Conservation (phyloP, 352 stramenopile species). For the Phytophthora megakarya region DNA sequence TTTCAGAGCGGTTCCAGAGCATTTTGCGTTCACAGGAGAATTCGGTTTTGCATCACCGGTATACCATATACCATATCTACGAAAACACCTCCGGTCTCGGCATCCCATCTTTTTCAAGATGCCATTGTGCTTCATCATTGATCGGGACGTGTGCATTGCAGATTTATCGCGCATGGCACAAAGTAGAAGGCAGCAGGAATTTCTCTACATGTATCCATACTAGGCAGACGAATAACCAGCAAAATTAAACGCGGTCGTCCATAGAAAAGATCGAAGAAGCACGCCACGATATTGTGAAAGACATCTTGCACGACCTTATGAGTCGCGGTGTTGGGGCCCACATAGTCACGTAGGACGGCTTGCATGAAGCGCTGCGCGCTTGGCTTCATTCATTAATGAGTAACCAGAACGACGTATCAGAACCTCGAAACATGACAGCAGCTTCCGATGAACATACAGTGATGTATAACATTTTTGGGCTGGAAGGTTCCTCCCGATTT, state of each 20-base stretch:
- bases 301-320: conserved; percentile 12
- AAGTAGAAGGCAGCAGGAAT: conserved; percentile 1
- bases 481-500: conserved; percentile 6
- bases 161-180: not conserved
- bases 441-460: not conserved
- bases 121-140: not conserved
- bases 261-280: conserved; percentile 15
- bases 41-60: conserved; percentile 9
- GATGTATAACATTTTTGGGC: conserved; percentile 1
- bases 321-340: conserved; percentile 1
- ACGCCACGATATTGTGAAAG: not conserved
- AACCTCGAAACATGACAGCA: not conserved
- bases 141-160: not conserved
- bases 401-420: not conserved
- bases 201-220: conserved; percentile 6
- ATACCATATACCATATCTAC: conserved; percentile 3
- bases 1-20: conserved; percentile 1
- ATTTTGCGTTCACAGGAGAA: not conserved
- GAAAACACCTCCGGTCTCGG: not conserved
- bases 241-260: not conserved
- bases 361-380: conserved; percentile 2
- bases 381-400: conserved; percentile 8
- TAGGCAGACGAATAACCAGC: conserved; percentile 1
- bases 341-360: conserved; percentile 2
- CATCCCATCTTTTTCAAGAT: conserved; percentile 9